Evolutionary conservation across 2,329 filamentous ascomycete species (phyloP).

Genomic region (Clathrospora elynae): DNA sequence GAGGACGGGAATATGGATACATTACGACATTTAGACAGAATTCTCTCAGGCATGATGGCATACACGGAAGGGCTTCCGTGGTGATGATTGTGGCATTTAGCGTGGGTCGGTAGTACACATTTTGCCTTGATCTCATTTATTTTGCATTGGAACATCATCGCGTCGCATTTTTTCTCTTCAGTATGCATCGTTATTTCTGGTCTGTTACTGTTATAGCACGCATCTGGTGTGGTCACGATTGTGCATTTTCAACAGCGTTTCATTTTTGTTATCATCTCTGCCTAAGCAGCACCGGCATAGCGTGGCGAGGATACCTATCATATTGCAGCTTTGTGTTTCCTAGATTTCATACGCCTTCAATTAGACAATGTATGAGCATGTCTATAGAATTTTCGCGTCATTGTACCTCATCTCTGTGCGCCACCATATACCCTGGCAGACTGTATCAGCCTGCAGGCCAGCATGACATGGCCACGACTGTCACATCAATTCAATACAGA

Average conservation of each 20-base stretch:
- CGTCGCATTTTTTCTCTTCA: constrained; percentile 21
- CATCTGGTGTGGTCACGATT: constrained; percentile 27
- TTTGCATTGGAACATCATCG: constrained; percentile 25
- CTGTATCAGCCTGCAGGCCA: constrained; percentile 10
- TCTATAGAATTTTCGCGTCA: constrained; percentile 22
- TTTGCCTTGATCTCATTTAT: constrained; percentile 26
- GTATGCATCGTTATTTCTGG: constrained; percentile 25
- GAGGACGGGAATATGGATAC: constrained; percentile 6
- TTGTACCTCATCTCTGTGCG: constrained; percentile 20
- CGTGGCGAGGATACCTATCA: constrained; percentile 29
- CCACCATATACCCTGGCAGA: constrained; percentile 18
- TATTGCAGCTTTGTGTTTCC: constrained; percentile 18
- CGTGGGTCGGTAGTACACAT: constrained; percentile 37
- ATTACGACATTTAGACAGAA: constrained; percentile 16
- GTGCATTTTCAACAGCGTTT: constrained; percentile 31
- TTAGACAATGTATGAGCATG: constrained; percentile 14
- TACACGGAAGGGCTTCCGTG: constrained; percentile 29
- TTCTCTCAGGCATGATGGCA: constrained; percentile 24
- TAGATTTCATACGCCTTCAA: constrained; percentile 3
- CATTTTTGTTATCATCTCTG: constrained; percentile 16
- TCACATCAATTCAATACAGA: constrained; percentile 16
- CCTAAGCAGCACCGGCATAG: constrained; percentile 27
- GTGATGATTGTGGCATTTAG: constrained; percentile 49
- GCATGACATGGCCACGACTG: constrained; percentile 12
- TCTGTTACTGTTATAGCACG: constrained; percentile 32